Evolutionary conservation across 2,329 filamentous ascomycete genomes (phyloP).

Genomic region (Celoporthe dispersa): DNA sequence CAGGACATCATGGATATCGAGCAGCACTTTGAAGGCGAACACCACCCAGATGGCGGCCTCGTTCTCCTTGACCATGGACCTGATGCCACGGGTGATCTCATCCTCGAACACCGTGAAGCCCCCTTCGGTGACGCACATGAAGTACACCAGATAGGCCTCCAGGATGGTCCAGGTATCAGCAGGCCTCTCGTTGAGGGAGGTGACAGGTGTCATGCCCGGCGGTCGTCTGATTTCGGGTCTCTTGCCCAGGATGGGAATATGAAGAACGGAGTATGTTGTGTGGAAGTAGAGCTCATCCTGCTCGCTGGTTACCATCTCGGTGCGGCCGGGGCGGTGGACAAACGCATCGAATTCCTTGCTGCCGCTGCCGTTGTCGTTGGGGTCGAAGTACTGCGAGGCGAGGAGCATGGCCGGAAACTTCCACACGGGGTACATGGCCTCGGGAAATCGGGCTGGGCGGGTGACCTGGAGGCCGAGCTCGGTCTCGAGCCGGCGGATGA

Average conservation of each 20-base stretch:
- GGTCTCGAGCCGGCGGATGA: slow-evolving; percentile 19
- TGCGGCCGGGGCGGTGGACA: no score
- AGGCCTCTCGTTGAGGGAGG: no score
- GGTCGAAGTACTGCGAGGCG: neutral
- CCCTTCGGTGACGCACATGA: no score
- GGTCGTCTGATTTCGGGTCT: no score
- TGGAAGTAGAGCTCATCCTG: no score
- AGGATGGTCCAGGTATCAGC: no score
- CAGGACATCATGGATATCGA: neutral
- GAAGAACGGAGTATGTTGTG: no score
- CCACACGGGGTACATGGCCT: slow-evolving; percentile 13
- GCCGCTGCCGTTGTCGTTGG: neutral
- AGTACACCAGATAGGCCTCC: no score
- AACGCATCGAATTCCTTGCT: neutral
- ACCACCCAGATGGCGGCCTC: neutral
- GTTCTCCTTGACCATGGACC: neutral
- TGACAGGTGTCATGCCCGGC: no score
- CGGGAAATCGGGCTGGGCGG: slow-evolving; percentile 15
- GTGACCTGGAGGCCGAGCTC: slow-evolving; percentile 14
- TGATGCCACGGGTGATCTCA: neutral
- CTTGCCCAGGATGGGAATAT: no score
- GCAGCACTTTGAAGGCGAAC: neutral
- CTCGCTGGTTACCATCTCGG: no score
- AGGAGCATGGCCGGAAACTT: slow-evolving; percentile 13
- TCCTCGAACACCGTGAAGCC: no score